Conservation (phyloP, 108 stramenopile species). For the Cyclotella kingstonii region DNA sequence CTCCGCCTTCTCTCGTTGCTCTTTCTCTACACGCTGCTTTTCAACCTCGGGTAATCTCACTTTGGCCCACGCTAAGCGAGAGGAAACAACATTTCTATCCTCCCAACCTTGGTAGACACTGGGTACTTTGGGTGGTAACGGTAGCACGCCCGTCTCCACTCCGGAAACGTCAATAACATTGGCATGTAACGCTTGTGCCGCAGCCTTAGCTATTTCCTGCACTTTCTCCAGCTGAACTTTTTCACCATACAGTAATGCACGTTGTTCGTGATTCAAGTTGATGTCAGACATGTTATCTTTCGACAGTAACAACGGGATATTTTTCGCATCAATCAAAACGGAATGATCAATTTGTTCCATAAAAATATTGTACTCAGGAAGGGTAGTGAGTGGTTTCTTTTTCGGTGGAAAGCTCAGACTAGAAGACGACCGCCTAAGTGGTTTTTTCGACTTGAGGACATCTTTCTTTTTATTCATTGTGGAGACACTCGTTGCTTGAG, state of each 20-base stretch:
- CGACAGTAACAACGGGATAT: constrained; percentile 51
- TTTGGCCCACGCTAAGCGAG: constrained; percentile 69
- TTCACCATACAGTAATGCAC: constrained; percentile 56
- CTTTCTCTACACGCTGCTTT: constrained; percentile 15
- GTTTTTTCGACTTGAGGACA: constrained; percentile 19
- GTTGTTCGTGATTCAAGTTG: constrained; percentile 64
- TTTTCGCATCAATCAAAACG: constrained; percentile 63
- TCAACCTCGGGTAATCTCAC: constrained; percentile 62
- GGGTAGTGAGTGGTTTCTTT: constrained; percentile 1
- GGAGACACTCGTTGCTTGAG: constrained; percentile 3
- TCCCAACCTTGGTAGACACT: constrained; percentile 61
- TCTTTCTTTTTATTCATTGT: constrained; percentile 4
- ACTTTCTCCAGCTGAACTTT: constrained; percentile 13
- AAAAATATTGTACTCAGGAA: constrained; percentile 59
- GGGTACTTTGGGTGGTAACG: constrained; percentile 18
- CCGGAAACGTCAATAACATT: constrained; percentile 7
- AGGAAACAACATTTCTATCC: constrained; percentile 59
- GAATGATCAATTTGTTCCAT: constrained; percentile 81
- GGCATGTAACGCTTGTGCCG: constrained; percentile 8
- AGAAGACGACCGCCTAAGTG: not conserved
- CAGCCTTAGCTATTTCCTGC: constrained; percentile 24
- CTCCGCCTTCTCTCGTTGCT: constrained; percentile 21
- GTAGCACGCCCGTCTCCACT: constrained; percentile 28
- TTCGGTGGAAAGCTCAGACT: constrained; percentile 17
- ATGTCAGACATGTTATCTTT: constrained; percentile 40